These are phyloP conservation scores for Blepharisma japonicum DNA, from an alignment of 73 alveolate species.

Conservation along the genomic window DNA sequence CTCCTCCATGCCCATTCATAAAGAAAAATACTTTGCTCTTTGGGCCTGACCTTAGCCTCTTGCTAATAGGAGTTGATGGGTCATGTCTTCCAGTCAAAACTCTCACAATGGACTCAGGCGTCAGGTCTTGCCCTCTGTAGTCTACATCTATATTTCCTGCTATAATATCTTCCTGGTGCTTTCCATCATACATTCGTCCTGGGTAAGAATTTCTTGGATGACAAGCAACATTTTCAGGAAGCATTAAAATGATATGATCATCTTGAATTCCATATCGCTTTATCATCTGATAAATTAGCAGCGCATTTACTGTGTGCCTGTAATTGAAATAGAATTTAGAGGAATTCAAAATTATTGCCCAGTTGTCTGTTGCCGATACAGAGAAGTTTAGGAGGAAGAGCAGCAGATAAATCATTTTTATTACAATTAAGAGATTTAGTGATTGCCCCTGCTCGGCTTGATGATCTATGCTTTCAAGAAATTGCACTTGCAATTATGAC, in stretches of 20 bases:
- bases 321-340: constrained; percentile 81
- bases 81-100: constrained; percentile 71
- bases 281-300: constrained; percentile 55
- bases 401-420: too few species aligned
- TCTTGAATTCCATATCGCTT: constrained; percentile 81
- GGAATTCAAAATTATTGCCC: constrained; percentile 28
- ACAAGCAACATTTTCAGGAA: constrained; percentile 83
- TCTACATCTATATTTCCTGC: constrained; percentile 70
- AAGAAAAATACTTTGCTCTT: constrained; percentile 60
- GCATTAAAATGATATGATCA: constrained; percentile 74
- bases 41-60: constrained; percentile 63
- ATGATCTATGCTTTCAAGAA: too few species aligned
- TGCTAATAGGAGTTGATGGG: constrained; percentile 53
- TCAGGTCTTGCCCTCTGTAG: constrained; percentile 70
- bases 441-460: too few species aligned
- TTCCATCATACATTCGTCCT: constrained; percentile 63
- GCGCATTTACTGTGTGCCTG: constrained; percentile 79
- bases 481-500: too few species aligned
- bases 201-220: constrained; percentile 82
- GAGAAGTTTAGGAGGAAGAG: too few species aligned
- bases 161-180: constrained; percentile 49
- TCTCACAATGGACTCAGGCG: constrained; percentile 60
- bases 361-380: not conserved
- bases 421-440: too few species aligned
- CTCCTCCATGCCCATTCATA: constrained; percentile 89